Percentiles rank a stretch among this genome's conserved stretches.
These are phyloP conservation scores for Bryoerythrophyllum caledonicum DNA, from an alignment of 225 moss, liverwort and hornwort genomes.

Conservation along the genomic window DNA sequence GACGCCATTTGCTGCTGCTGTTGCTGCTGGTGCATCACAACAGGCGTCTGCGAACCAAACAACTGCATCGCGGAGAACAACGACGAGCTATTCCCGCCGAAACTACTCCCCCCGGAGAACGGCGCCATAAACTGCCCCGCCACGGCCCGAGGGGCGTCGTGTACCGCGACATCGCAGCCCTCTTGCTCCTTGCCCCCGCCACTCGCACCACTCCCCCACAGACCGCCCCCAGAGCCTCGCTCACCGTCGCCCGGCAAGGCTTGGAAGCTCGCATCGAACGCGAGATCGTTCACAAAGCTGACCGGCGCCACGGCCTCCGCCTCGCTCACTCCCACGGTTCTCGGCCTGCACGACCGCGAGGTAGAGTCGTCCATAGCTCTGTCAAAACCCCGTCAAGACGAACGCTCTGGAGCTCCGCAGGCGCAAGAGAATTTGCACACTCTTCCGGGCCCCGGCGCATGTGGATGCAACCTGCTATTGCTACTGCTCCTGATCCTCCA, in stretches of 20 bases:
- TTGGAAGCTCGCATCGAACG: conserved; percentile 38
- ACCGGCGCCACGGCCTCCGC: conserved; percentile 25
- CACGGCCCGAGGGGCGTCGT: conserved; percentile 28
- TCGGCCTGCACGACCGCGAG: conserved; percentile 34
- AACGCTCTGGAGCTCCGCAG: conserved; percentile 2
- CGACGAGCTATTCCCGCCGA: conserved; percentile 32
- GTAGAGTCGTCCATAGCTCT: conserved; percentile 28
- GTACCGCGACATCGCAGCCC: conserved; percentile 25
- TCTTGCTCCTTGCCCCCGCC: conserved; percentile 29
- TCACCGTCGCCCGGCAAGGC: conserved; percentile 33
- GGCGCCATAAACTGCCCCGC: conserved; percentile 41
- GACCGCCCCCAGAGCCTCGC: conserved; percentile 15
- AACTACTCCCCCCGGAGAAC: conserved; percentile 32
- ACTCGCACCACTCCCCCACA: conserved; percentile 28
- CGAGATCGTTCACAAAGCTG: conserved; percentile 31
- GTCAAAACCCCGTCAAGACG: not conserved
- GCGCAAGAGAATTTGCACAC: conserved; percentile 1
- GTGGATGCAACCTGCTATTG: not conserved
- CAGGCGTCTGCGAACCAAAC: conserved; percentile 31
- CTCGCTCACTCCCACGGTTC: conserved; percentile 13
- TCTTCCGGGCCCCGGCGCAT: not conserved
- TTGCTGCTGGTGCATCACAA: conserved; percentile 33
- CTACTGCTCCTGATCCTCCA: not conserved
- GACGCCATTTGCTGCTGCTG: conserved; percentile 40
- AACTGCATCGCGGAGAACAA: conserved; percentile 52